Evolutionary conservation across 2,329 filamentous ascomycete species (phyloP).

Genomic region (Penicillium sp.): DNA sequence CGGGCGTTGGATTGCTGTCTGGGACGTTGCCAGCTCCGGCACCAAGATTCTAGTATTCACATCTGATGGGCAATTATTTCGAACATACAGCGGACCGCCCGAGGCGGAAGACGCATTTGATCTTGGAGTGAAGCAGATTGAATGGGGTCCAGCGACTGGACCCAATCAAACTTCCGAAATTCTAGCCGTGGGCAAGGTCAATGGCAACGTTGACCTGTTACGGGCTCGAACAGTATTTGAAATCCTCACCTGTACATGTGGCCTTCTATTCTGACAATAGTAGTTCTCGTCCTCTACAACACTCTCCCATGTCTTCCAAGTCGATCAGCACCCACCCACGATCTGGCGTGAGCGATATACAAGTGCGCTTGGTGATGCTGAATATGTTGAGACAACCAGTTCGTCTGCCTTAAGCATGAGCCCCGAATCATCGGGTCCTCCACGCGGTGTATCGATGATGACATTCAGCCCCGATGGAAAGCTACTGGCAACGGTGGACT

Average conservation of each 20-base stretch:
- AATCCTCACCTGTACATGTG: neutral
- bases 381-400: slow-evolving; percentile 37
- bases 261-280: slow-evolving; percentile 3
- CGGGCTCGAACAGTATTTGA: slow-evolving; percentile 39
- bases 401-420: slow-evolving; percentile 33
- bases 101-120: slow-evolving; percentile 38
- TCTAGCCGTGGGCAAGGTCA: slow-evolving; percentile 48
- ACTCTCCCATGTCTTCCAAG: slow-evolving; percentile 32
- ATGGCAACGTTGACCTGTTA: slow-evolving; percentile 47
- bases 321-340: slow-evolving; percentile 27
- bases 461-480: slow-evolving; percentile 37
- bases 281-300: slow-evolving; percentile 33
- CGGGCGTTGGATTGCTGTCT: slow-evolving; percentile 54
- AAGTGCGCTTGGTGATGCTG: slow-evolving; percentile 26
- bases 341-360: slow-evolving; percentile 34
- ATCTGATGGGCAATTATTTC: slow-evolving; percentile 54
- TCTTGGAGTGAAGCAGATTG: slow-evolving; percentile 48
- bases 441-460: slow-evolving; percentile 36
- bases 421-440: slow-evolving; percentile 25
- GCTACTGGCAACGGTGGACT: slow-evolving; percentile 37
- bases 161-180: slow-evolving; percentile 30
- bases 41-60: slow-evolving; percentile 53
- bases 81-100: slow-evolving; percentile 44
- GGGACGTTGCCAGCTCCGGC: slow-evolving; percentile 50
- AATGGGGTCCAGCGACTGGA: slow-evolving; percentile 46